These are phyloP conservation scores for Besnoitia besnoiti DNA, from an alignment of 169 alveolate species.

Conservation along the genomic window DNA sequence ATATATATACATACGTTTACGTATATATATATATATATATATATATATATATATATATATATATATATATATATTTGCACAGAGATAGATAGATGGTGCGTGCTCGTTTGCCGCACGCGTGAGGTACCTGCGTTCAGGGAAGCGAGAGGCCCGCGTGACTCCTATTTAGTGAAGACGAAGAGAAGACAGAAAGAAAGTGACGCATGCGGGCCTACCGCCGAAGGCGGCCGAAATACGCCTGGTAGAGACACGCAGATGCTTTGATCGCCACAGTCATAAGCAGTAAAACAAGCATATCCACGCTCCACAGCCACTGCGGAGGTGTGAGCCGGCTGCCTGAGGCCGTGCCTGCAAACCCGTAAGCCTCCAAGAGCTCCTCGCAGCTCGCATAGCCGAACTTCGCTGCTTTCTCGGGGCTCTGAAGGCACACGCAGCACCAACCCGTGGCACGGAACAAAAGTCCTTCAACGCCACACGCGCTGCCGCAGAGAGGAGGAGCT, in stretches of 20 bases:
- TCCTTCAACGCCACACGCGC: too few species aligned
- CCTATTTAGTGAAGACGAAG: not conserved
- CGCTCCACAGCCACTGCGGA: slow-evolving; percentile 25
- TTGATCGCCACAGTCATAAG: not conserved
- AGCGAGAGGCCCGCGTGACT: too few species aligned
- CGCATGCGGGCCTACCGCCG: not conserved
- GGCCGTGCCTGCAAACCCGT: slow-evolving; percentile 13
- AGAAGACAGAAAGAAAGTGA: not conserved
- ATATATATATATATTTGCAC: too few species aligned
- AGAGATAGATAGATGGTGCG: too few species aligned
- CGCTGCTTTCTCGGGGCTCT: slow-evolving; percentile 4
- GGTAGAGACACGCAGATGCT: not conserved
- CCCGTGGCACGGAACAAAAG: too few species aligned
- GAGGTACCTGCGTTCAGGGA: too few species aligned
- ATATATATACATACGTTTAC: too few species aligned
- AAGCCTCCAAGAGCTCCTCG: not conserved
- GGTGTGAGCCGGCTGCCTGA: not conserved
- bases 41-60: too few species aligned
- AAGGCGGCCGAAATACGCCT: not conserved
- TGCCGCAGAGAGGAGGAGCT: too few species aligned
- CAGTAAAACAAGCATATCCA: slow-evolving; percentile 4
- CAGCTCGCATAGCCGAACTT: not conserved
- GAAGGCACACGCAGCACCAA: not conserved
- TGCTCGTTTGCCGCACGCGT: too few species aligned
- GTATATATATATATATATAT: too few species aligned